Conservation (phyloP, 495 filamentous ascomycete species). For the Penicillium mononematosum region DNA sequence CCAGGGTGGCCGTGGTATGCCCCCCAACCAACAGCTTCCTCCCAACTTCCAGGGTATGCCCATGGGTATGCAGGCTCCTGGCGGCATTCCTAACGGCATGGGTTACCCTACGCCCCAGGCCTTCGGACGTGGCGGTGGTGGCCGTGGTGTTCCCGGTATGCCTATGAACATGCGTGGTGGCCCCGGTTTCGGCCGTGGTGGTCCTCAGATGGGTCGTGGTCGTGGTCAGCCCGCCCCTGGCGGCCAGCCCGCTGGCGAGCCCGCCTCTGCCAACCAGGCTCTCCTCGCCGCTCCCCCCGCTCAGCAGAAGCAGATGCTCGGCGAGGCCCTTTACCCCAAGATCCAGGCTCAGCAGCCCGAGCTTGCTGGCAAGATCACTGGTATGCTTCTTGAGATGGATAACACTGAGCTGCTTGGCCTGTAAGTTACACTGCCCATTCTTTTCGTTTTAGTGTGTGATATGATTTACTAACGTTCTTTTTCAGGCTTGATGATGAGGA, state of each 20-base stretch:
- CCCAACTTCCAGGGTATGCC: slow-evolving; percentile 81
- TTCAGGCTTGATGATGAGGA: slow-evolving; percentile 82
- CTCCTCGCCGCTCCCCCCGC: slow-evolving; percentile 56
- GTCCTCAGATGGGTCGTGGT: slow-evolving; percentile 53
- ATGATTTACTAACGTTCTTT: slow-evolving; percentile 20
- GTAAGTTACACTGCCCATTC: slow-evolving; percentile 61
- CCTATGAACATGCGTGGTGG: slow-evolving; percentile 73
- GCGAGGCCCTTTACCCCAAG: slow-evolving; percentile 97
- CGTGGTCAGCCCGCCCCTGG: slow-evolving; percentile 40
- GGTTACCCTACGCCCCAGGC: slow-evolving; percentile 55
- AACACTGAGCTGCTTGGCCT: slow-evolving; percentile 87
- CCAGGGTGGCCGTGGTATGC: slow-evolving; percentile 79
- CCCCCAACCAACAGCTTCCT: slow-evolving; percentile 73
- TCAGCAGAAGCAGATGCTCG: slow-evolving; percentile 97
- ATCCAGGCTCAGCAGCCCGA: slow-evolving; percentile 90
- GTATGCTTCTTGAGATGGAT: slow-evolving; percentile 99
- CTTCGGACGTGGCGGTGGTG: slow-evolving; percentile 68
- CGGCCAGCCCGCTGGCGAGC: slow-evolving; percentile 32
- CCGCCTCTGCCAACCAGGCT: slow-evolving; percentile 34
- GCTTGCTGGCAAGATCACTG: slow-evolving; percentile 97
- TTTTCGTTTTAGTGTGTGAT: neutral
- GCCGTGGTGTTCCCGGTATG: slow-evolving; percentile 73
- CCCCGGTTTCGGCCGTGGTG: slow-evolving; percentile 57
- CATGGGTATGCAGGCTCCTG: slow-evolving; percentile 66
- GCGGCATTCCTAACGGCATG: slow-evolving; percentile 55